Evolutionary conservation across 352 stramenopile genomes (phyloP), one percentile per base, ranked within the genome.

Genomic region (Phytophthora boehmeriae): DNA sequence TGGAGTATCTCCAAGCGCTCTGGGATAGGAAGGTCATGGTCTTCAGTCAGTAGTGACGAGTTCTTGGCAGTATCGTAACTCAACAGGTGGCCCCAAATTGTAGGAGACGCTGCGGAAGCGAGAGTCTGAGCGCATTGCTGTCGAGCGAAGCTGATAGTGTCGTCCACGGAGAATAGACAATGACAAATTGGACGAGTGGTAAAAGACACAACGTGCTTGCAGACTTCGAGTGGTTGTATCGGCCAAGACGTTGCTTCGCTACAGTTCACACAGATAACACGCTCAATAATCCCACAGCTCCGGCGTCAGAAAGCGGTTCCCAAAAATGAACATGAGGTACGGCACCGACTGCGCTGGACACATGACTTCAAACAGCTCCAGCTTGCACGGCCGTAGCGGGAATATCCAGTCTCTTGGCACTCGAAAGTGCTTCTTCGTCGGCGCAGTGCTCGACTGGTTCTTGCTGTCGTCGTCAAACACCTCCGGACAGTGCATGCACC

Each of bases 281-380:
- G 41, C 41, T 25, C 20, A 6, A 49, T 71, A 76, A 9, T 76
- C 68, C 68, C 68, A 76, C 25, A 76, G 25, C 17, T 74, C 64
- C 10, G 77, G 72, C 43, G 66, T 79, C 25, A 81, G 23, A 20
- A 84, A 83, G 11, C 55, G 59, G 41, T 88, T 80, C 23, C 78
- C 80, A 52, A 86, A 89, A 14, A 88, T 68, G 46, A 68, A 71
- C 51, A 68, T 76, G 17, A 89, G 62, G 56, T 89, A 88, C 13
- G 45, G 51, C 11, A 63, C 59, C 14, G 71, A 60, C 28, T 80
- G 66, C 2, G 75, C 71, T 1, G 80, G 80, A 25, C 80, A 89
- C 51, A 66, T 67, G 2, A 86, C 66, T 38, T 82, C 64, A 58
- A 83, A 78, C 9, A 63, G 19, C 48, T 83, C 63, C 4, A 88